Base-by-base conservation (phyloP, 2,329 filamentous ascomycete genomes). In the Ceratocystis cubensis region DNA sequence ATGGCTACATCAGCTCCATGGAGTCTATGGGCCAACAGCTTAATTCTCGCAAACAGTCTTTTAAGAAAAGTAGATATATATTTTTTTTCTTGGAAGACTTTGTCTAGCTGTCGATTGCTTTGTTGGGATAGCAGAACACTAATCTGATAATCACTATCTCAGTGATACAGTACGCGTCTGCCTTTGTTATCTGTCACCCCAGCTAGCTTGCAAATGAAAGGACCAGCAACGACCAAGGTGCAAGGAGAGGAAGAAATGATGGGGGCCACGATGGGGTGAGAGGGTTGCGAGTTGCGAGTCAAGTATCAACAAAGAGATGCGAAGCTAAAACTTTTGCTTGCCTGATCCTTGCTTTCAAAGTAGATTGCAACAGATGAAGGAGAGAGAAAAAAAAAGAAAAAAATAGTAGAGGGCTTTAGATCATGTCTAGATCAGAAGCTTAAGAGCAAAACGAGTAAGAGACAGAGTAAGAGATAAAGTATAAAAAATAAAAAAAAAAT, bases 231-330 rank as follows among this genome's bases (percentile, higher is more conserved):
- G 53, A 15, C 13, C 37, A 41, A 5, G 0, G 28, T 13, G 53
- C 7, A 17, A 33, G 30, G 53, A 13, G 53, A 28, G 13, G 30
- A 22, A 57, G 22, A 33, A 57, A 22, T 22, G 20, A 30, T 28
- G 10, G 22, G 8, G n/a, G 15, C 15, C 53, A 30, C 15, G 25
- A 22, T 30, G 22, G 53, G 53, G 28, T 57, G 17, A 30, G 50
- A 10, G 22, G 20, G 25, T 10, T 56, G n/a, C 13, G 67, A 62
- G 59, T 65, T 66, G 65, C 61, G 45, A 41, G 44, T 8, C 56
- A 56, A 30, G 41, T 22, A 30, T 57, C 22, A 20, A 28, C 22
- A 22, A 30, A 30, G 3, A 53, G 50, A 37, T 44, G 65, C 56
- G 17, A 41, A 62, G 61, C 46, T 28, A 63, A 61, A 28, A 33